A percentile compares a stretch with the other conserved stretches of the same genome.
Evolutionary conservation across 2,329 filamentous ascomycete genomes (phyloP).

Genomic region (Fusarium oligoseptatum): DNA sequence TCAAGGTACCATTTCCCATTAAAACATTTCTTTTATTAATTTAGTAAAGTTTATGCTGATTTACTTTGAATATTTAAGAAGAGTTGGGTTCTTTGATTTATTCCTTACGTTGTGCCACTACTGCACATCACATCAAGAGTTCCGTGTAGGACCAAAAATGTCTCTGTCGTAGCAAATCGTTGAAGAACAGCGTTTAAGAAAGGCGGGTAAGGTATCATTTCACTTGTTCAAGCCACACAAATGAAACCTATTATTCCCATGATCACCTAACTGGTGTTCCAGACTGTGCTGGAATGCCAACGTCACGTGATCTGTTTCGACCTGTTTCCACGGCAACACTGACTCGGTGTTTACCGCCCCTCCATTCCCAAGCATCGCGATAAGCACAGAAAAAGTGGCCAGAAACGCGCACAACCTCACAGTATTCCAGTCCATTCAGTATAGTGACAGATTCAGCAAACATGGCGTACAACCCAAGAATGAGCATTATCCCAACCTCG

Average conservation of each 20-base stretch:
- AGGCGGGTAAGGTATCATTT: background rate
- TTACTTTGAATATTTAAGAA: background rate
- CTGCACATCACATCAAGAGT: background rate
- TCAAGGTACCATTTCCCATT: background rate
- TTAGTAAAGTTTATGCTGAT: background rate
- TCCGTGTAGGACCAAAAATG: background rate
- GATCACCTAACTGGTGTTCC: background rate
- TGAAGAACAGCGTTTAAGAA: background rate
- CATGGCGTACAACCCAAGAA: slow-evolving; percentile 72
- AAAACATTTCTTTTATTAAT: background rate
- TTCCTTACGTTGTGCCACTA: background rate
- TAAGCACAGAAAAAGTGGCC: slow-evolving; percentile 11
- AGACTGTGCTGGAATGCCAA: background rate
- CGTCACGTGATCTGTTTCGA: slow-evolving; percentile 31
- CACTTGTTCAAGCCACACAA: background rate
- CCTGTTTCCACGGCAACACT: slow-evolving; percentile 46
- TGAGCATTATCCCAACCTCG: slow-evolving; percentile 70
- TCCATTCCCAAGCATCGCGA: slow-evolving; percentile 25
- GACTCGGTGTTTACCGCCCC: slow-evolving; percentile 37
- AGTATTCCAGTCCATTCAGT: background rate
- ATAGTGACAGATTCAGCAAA: slow-evolving; percentile 32
- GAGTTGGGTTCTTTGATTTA: background rate
- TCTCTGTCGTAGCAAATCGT: background rate
- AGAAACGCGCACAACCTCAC: slow-evolving; percentile 8
- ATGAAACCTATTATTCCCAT: background rate